Conservation (phyloP, 345 rosid genomes). For the Excoecaria agallocha region DNA sequence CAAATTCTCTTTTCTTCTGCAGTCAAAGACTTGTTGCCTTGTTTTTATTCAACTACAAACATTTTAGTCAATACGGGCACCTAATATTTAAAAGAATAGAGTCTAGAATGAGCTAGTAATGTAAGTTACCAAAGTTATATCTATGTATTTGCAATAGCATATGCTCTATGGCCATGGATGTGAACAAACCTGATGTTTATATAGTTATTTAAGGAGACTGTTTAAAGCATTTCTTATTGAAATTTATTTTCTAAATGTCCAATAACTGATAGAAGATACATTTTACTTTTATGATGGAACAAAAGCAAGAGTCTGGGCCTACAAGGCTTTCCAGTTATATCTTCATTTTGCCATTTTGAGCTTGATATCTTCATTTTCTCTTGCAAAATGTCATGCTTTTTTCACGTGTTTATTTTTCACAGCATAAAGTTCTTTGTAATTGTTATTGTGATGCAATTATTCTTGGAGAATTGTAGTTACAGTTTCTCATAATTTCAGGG, state of each 20-base stretch:
- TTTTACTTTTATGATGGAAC: neutral
- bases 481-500: slow-evolving; percentile 50
- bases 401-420: neutral
- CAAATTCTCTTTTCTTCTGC: too few species aligned
- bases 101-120: slow-evolving; percentile 1
- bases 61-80: neutral
- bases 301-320: too few species aligned
- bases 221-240: neutral
- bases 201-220: neutral
- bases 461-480: slow-evolving; percentile 4
- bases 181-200: neutral
- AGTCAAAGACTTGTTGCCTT: too few species aligned
- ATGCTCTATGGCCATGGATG: neutral
- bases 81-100: neutral
- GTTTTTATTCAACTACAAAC: neutral
- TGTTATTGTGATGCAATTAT: neutral
- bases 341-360: neutral
- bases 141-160: slow-evolving; percentile 1
- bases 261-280: neutral
- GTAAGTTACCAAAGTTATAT: neutral
- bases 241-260: neutral
- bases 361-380: neutral
- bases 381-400: neutral
- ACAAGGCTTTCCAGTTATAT: neutral
- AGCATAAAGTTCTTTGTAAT: neutral